Percentiles rank a stretch among this genome's conserved stretches.
Conservation (phyloP, 805 yeast species). For the Lachancea kluyveri region DNA sequence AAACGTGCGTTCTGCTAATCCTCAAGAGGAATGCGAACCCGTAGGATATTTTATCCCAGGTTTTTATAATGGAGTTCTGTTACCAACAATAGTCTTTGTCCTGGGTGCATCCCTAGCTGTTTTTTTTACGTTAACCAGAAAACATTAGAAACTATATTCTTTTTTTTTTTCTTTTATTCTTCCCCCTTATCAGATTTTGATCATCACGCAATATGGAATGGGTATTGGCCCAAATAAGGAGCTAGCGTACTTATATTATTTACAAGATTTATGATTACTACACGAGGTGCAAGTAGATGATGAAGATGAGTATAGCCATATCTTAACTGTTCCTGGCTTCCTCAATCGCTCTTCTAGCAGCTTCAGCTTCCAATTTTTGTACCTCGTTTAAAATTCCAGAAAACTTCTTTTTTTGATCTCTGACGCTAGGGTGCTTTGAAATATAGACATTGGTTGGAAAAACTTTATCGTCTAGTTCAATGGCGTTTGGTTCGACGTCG, state of each 20-base stretch:
- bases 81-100: conserved; percentile 58
- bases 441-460: conserved; percentile 56
- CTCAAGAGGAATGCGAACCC: no score
- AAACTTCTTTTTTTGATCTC: conserved; percentile 40
- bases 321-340: conserved; percentile 12
- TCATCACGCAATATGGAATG: no score
- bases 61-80: conserved; percentile 50
- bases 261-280: no score
- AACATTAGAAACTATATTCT: conserved; percentile 16
- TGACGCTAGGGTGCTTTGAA: conserved; percentile 43
- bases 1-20: no score
- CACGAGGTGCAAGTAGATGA: no score
- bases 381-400: conserved; percentile 44
- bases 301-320: no score
- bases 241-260: no score
- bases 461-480: conserved; percentile 49
- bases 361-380: conserved; percentile 26
- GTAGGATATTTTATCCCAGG: conserved; percentile 39
- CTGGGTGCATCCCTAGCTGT: conserved; percentile 54
- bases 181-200: no score
- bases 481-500: conserved; percentile 72
- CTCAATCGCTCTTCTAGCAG: conserved; percentile 21
- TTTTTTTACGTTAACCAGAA: conserved; percentile 48
- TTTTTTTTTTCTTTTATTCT: no score
- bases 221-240: no score